These are phyloP conservation scores for Nemania sp. DNA, from an alignment of 2,329 filamentous ascomycete genomes.

Conservation along the genomic window DNA sequence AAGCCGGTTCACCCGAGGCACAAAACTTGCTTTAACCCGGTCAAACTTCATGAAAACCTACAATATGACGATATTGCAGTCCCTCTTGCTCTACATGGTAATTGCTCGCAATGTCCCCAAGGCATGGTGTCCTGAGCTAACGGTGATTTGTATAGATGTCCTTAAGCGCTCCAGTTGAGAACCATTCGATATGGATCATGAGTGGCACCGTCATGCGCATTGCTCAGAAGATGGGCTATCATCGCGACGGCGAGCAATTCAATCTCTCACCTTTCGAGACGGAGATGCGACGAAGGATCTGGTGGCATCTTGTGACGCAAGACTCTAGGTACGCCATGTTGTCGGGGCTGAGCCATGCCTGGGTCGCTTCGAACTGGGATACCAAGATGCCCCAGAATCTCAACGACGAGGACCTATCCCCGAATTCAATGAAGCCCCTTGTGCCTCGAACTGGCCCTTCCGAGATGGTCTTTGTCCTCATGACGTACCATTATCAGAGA, in stretches of 20 bases:
- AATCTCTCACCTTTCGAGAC: slow-evolving; percentile 47
- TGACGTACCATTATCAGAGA: slow-evolving; percentile 24
- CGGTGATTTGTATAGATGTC: slow-evolving; percentile 15
- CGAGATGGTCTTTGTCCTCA: slow-evolving; percentile 32
- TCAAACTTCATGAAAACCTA: slow-evolving; percentile 42
- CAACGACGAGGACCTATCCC: slow-evolving; percentile 38
- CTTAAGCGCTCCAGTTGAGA: slow-evolving; percentile 23
- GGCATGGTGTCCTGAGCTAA: slow-evolving; percentile 1
- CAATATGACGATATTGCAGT: slow-evolving; percentile 44
- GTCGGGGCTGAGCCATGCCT: slow-evolving; percentile 34
- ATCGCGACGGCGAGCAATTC: slow-evolving; percentile 43
- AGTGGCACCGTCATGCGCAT: slow-evolving; percentile 46
- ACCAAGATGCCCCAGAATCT: slow-evolving; percentile 37
- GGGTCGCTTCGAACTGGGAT: slow-evolving; percentile 28
- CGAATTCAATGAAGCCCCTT: slow-evolving; percentile 28
- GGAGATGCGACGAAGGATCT: slow-evolving; percentile 51
- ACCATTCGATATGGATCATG: slow-evolving; percentile 39
- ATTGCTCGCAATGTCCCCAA: not conserved
- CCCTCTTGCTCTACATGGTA: slow-evolving; percentile 40
- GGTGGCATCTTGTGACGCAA: slow-evolving; percentile 45
- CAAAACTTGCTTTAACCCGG: slow-evolving; percentile 29
- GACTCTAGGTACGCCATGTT: slow-evolving; percentile 36
- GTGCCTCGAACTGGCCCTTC: slow-evolving; percentile 26
- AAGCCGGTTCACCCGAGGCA: slow-evolving; percentile 27
- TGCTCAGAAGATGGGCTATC: slow-evolving; percentile 48